These are phyloP conservation scores for Rhynchospora tenuis DNA, from an alignment of 176 grass and related monocot species.

Conservation along the genomic window DNA sequence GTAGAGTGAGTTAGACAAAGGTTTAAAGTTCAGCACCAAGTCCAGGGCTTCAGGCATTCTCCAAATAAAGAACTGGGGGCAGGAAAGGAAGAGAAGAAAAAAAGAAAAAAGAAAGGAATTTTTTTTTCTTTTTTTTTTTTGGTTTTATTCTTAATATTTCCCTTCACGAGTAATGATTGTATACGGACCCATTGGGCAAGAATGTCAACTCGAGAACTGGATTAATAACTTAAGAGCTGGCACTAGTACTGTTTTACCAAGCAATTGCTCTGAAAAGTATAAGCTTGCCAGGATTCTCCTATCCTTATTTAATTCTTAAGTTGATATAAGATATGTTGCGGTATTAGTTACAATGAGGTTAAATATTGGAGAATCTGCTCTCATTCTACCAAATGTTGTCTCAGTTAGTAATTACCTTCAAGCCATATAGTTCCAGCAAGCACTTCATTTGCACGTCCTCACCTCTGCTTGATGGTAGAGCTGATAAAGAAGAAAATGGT, in stretches of 20 bases:
- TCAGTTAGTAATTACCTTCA: slow-evolving; percentile 67
- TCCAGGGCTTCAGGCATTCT: neutral
- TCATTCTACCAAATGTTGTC: slow-evolving; percentile 17
- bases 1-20: neutral
- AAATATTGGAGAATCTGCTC: neutral
- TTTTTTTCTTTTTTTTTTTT: neutral
- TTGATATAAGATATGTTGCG: neutral
- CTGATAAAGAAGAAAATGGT: slow-evolving; percentile 39
- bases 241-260: neutral
- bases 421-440: slow-evolving; percentile 94
- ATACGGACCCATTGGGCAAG: neutral
- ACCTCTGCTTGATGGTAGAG: slow-evolving; percentile 71
- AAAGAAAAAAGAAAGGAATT: neutral
- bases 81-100: neutral
- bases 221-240: neutral
- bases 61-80: neutral
- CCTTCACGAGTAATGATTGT: neutral
- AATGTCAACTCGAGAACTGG: neutral
- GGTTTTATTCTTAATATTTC: neutral
- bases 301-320: neutral
- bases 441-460: slow-evolving; percentile 99
- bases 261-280: neutral
- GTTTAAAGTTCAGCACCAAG: neutral
- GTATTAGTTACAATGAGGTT: neutral
- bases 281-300: neutral